phyloP scores from a whole-genome alignment of 1,284 basidiomycete genomes.

The Pseudozyma hubeiensis region DNA sequence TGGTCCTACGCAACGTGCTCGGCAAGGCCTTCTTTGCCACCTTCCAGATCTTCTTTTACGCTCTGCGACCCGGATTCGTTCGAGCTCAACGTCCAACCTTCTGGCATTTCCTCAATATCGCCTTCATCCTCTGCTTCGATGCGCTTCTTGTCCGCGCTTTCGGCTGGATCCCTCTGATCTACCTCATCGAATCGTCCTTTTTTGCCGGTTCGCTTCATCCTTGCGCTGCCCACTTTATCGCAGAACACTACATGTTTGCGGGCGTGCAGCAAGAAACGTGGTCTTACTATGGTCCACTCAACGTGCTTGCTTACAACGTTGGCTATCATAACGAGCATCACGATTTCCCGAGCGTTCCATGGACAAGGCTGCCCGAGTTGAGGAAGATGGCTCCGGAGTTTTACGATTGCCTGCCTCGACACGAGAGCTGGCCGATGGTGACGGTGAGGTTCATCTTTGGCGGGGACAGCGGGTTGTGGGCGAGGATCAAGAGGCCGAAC shows the following conservation, averaged over 20 bases:
- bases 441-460: constrained; percentile 91
- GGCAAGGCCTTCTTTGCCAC: constrained; percentile 98
- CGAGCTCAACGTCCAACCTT: constrained; percentile 81
- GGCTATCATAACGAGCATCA: constrained; percentile 99
- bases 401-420: constrained; percentile 87
- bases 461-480: constrained; percentile 58
- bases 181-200: constrained; percentile 88
- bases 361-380: constrained; percentile 91
- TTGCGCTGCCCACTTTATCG: constrained; percentile 95
- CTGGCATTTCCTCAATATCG: constrained; percentile 87
- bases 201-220: constrained; percentile 96
- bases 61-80: constrained; percentile 93
- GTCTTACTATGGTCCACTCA: constrained; percentile 93
- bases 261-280: constrained; percentile 85
- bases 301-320: constrained; percentile 94
- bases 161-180: constrained; percentile 71
- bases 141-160: constrained; percentile 70
- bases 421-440: constrained; percentile 93
- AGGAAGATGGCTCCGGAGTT: constrained; percentile 88
- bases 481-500: constrained; percentile 57
- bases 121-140: constrained; percentile 80
- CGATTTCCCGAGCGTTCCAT: constrained; percentile 95
- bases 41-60: constrained; percentile 98
- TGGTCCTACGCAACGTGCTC: constrained; percentile 90
- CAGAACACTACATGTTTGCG: constrained; percentile 74